Conservation (phyloP, 305 asterid genomes). For the Ajuga reptans region DNA sequence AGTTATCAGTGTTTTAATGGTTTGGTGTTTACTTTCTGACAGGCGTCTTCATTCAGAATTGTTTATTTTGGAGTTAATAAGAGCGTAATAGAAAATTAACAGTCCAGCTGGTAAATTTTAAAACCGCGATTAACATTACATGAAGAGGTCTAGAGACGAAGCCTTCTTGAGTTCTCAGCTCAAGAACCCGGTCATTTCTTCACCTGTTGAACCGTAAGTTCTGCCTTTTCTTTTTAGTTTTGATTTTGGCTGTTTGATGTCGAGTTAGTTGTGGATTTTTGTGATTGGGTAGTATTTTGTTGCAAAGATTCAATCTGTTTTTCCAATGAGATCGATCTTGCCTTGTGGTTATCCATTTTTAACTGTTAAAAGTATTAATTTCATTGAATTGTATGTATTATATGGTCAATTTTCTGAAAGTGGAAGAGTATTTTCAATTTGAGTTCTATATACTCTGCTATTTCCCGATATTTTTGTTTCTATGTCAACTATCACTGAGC, state of each 20-base stretch:
- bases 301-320: neutral
- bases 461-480: neutral
- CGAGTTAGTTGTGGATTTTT: neutral
- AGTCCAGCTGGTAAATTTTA: constrained; percentile 9
- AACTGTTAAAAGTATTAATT: neutral
- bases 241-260: neutral
- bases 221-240: neutral
- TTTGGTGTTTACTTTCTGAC: constrained; percentile 8
- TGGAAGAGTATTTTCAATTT: constrained; percentile 1
- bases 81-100: constrained; percentile 23
- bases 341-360: neutral
- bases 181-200: constrained; percentile 36
- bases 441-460: neutral
- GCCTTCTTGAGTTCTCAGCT: constrained; percentile 37
- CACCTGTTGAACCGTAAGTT: constrained; percentile 54
- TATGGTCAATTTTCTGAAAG: constrained; percentile 7
- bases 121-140: constrained; percentile 1
- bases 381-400: constrained; percentile 11
- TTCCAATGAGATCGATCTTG: constrained; percentile 12
- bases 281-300: neutral
- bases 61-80: constrained; percentile 30
- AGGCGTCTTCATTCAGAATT: constrained; percentile 26
- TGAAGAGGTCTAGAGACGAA: constrained; percentile 68
- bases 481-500: neutral
- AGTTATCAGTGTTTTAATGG: constrained; percentile 20